Base-by-base conservation (phyloP, 345 rosid genomes). In the Zanthoxylum bungeanum region DNA sequence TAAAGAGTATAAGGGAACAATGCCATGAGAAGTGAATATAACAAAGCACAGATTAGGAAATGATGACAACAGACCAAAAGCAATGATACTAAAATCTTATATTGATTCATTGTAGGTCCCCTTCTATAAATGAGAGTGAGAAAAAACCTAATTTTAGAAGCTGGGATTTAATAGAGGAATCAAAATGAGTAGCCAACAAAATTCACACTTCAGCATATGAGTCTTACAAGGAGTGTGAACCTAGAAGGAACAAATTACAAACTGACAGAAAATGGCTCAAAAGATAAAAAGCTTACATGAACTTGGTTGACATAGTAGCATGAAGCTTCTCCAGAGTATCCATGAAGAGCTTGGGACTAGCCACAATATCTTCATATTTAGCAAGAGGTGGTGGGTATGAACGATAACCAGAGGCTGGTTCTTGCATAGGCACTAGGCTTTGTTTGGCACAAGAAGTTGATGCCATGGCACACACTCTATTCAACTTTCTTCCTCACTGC, bases 391-490 rank as follows among this genome's bases (percentile, higher is more conserved):
- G 44, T 19, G 96, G 89, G 70, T 82, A 83, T 51, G 85, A 78
- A 60, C 72, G 73, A 70, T 69, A 69, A 65, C 72, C 77, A 56
- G 79, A 59, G 7, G 68, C 64, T 37, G 82, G 61, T 73, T 85
- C 91, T 76, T 79, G 84, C 85, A 79, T 53, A 51, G 82, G 76
- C 78, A 85, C 51, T 50, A 81, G 77, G 61, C 78, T 82, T 83
- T 88, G 93, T 76, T 88, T 83, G 57, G 84, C 83, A 71, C 82
- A 86, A 80, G 98, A 89, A 77, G 88, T 86, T 71, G 99, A 95
- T 73, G 97, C 89, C 97, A 95, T 95, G 39, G 61, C 76, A 16
- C 27, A 66, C 71, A 70, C 69, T 66, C 7, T 21, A 71, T 57
- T 49, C 11, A 24, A 37, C 66, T 59, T 25, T 14, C 33, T 5